phyloP scores from a whole-genome alignment of 805 yeast species.

The Komagataella kurtzmanii region DNA sequence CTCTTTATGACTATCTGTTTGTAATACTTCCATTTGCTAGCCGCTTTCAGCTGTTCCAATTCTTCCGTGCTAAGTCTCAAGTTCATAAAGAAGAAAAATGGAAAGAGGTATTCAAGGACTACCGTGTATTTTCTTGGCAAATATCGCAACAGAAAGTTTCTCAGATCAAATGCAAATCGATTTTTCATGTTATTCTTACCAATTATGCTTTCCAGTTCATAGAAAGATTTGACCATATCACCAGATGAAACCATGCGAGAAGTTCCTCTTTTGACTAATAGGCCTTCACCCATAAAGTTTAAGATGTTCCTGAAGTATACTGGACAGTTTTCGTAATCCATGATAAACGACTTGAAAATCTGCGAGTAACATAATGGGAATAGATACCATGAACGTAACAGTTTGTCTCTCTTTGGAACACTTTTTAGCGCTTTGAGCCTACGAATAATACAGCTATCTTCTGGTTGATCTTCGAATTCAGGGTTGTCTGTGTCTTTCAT shows the following conservation, averaged over 20 bases:
- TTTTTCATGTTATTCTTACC: neutral
- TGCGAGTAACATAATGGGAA: constrained; percentile 10
- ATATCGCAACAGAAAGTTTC: neutral
- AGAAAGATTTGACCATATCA: neutral
- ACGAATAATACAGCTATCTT: neutral
- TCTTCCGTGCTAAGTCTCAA: neutral
- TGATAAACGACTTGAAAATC: constrained; percentile 5
- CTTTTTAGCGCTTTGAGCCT: neutral
- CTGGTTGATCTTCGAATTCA: neutral
- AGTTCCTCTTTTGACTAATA: neutral
- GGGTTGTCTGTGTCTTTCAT: neutral
- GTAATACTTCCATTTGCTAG: neutral
- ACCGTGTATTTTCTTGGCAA: constrained; percentile 5
- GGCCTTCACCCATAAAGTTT: constrained; percentile 2
- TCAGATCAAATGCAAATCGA: neutral
- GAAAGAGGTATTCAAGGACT: constrained; percentile 7
- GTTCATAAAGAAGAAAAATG: constrained; percentile 1
- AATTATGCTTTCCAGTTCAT: neutral
- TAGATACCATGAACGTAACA: constrained; percentile 8
- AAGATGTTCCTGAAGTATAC: constrained; percentile 6
- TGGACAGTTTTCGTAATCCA: constrained; percentile 7
- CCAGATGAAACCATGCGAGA: neutral
- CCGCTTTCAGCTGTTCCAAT: neutral
- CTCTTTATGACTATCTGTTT: neutral
- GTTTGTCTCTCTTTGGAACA: neutral